Percentiles rank a stretch among this genome's conserved stretches.
These are phyloP conservation scores for Mucor velutinosus DNA, from an alignment of 371 early-diverging fungal species.

Conservation along the genomic window DNA sequence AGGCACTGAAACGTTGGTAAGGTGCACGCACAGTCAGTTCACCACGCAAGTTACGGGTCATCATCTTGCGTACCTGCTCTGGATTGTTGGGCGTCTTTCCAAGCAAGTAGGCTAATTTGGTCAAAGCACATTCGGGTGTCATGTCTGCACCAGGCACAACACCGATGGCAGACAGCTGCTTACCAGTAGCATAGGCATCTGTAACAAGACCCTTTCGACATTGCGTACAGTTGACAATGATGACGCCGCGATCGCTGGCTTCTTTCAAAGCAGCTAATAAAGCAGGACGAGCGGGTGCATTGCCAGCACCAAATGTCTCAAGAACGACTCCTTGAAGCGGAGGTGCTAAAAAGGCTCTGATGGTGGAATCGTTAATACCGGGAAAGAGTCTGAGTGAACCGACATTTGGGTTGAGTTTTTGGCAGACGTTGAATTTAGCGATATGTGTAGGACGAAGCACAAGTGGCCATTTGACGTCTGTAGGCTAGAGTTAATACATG, in stretches of 20 bases:
- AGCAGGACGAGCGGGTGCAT: slow-evolving; percentile 89
- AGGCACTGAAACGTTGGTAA: slow-evolving; percentile 61
- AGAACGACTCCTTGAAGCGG: slow-evolving; percentile 92
- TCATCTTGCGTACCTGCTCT: slow-evolving; percentile 73
- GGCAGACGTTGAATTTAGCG: slow-evolving; percentile 81
- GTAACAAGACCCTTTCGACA: slow-evolving; percentile 88
- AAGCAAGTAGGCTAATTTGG: slow-evolving; percentile 92
- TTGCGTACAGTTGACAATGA: slow-evolving; percentile 96
- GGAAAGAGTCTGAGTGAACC: slow-evolving; percentile 93
- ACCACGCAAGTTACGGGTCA: slow-evolving; percentile 88
- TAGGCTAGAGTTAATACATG: not conserved
- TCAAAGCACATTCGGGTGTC: slow-evolving; percentile 96
- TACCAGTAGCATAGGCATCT: slow-evolving; percentile 91
- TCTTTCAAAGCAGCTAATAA: slow-evolving; percentile 82
- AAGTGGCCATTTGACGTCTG: slow-evolving; percentile 92
- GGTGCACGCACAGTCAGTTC: slow-evolving; percentile 82
- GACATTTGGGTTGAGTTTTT: slow-evolving; percentile 84
- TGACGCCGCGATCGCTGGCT: slow-evolving; percentile 90
- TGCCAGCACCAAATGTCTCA: slow-evolving; percentile 97
- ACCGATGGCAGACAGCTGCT: slow-evolving; percentile 78
- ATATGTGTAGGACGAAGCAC: slow-evolving; percentile 87
- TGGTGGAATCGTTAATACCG: slow-evolving; percentile 88
- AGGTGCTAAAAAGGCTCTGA: slow-evolving; percentile 84
- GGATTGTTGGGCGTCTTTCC: slow-evolving; percentile 64
- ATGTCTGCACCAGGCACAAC: slow-evolving; percentile 97